Evolutionary conservation across 192 early-diverging fungal species (phyloP).

Genomic region (Backusella tuberculispora): DNA sequence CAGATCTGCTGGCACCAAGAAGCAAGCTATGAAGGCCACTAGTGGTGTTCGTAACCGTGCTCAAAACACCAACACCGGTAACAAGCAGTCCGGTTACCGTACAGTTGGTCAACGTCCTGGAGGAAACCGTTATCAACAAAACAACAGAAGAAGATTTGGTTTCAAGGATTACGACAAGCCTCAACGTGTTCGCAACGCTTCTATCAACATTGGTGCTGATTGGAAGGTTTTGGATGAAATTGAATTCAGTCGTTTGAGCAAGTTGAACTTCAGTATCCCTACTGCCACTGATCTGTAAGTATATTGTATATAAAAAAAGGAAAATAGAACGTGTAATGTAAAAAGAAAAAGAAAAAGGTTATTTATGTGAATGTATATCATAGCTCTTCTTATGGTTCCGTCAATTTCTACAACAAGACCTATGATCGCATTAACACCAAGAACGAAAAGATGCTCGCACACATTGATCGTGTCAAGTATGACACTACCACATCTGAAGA

Average conservation of each 20-base stretch:
- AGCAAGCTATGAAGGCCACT: slow-evolving; percentile 54
- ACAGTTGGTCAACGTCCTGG: slow-evolving; percentile 45
- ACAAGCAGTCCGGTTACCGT: slow-evolving; percentile 48
- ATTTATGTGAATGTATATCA: not conserved
- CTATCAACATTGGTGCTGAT: slow-evolving; percentile 82
- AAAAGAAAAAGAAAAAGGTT: not conserved
- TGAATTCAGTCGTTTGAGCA: slow-evolving; percentile 86
- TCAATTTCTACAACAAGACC: slow-evolving; percentile 76
- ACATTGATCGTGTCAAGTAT: slow-evolving; percentile 66
- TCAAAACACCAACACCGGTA: slow-evolving; percentile 42
- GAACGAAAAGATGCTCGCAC: slow-evolving; percentile 73
- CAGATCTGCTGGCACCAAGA: slow-evolving; percentile 69
- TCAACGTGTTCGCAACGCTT: slow-evolving; percentile 83
- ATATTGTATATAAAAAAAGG: not conserved
- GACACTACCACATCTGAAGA: slow-evolving; percentile 89
- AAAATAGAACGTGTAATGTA: not conserved
- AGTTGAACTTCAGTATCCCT: slow-evolving; percentile 78
- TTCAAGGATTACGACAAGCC: slow-evolving; percentile 56
- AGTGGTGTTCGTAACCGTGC: slow-evolving; percentile 49
- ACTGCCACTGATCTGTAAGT: slow-evolving; percentile 83
- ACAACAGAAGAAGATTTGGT: slow-evolving; percentile 46
- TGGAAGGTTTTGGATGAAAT: slow-evolving; percentile 96
- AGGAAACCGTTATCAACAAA: slow-evolving; percentile 28
- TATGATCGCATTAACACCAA: slow-evolving; percentile 88
- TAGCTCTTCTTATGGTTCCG: slow-evolving; percentile 75